A percentile compares a stretch with the other conserved stretches of the same genome.
Conservation (phyloP, 129 eudicot genomes). For the Cynara cardunculus region DNA sequence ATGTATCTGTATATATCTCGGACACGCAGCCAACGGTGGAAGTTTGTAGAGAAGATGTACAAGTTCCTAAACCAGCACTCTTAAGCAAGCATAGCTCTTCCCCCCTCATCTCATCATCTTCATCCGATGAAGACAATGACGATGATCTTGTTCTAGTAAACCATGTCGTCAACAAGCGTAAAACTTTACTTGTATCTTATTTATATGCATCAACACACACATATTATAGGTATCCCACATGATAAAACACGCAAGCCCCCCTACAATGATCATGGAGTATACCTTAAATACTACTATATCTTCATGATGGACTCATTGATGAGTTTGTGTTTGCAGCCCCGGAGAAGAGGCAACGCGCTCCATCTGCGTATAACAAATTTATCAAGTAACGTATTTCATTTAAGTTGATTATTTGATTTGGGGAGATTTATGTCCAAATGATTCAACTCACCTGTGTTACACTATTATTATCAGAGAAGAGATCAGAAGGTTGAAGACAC, state of each 20-base stretch:
- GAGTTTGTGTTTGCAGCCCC: constrained; percentile 56
- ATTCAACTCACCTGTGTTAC: neutral
- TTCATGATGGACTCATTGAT: neutral
- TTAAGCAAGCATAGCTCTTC: constrained; percentile 40
- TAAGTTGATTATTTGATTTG: neutral
- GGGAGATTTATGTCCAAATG: neutral
- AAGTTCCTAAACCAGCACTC: constrained; percentile 20
- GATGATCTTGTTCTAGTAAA: constrained; percentile 28
- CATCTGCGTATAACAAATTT: constrained; percentile 80
- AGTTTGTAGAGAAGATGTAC: constrained; percentile 33
- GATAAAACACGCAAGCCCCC: neutral
- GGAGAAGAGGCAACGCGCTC: constrained; percentile 80
- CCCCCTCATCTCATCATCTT: constrained; percentile 47
- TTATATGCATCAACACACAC: neutral
- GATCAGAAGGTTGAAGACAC: constrained; percentile 75
- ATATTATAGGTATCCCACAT: constrained; percentile 8
- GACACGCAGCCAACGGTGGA: constrained; percentile 40
- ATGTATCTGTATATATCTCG: neutral
- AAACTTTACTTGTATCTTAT: neutral
- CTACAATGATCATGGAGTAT: too few relatives aligned
- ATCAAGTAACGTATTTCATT: constrained; percentile 52
- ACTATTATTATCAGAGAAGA: constrained; percentile 56
- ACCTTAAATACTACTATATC: too few relatives aligned
- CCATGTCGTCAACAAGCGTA: constrained; percentile 71
- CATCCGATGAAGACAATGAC: constrained; percentile 39